A percentile compares a stretch with the other conserved stretches of the same genome.
Evolutionary conservation across 1,284 basidiomycete species (phyloP).

Genomic region (Spongispora temasekensis): DNA sequence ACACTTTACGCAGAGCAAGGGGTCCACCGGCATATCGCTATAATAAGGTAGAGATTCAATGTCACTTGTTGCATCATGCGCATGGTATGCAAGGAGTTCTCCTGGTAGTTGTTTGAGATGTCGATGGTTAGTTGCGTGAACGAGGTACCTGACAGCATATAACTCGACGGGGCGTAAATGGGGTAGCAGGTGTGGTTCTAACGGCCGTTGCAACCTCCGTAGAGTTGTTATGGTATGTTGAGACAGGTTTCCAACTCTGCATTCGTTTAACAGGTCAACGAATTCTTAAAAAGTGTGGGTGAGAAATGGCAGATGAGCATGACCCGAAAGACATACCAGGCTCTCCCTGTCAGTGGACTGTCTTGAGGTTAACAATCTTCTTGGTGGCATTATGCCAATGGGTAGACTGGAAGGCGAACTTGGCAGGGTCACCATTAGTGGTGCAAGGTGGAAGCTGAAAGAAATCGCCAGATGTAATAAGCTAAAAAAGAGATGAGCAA

Average conservation of each 20-base stretch:
- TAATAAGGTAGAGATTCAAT: background rate
- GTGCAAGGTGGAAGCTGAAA: background rate
- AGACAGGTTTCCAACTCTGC: background rate
- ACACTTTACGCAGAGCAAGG: background rate
- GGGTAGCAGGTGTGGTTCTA: background rate
- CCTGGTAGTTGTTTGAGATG: background rate
- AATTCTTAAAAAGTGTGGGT: background rate
- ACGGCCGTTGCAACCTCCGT: background rate
- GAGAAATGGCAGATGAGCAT: background rate
- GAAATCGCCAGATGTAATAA: background rate
- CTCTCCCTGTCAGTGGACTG: background rate
- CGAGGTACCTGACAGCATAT: background rate
- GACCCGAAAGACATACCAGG: background rate
- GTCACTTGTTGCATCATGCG: background rate
- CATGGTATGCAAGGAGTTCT: background rate
- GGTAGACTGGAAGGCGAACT: background rate
- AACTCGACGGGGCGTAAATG: background rate
- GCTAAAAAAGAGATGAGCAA: background rate
- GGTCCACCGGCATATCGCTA: background rate
- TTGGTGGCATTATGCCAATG: background rate
- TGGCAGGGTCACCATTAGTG: background rate
- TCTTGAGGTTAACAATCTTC: background rate
- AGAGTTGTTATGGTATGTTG: background rate
- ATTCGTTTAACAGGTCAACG: background rate
- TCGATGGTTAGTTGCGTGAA: background rate